Evolutionary conservation across 2,329 filamentous ascomycete species (phyloP), one percentile per base, ranked within the genome.

Genomic region (Coniochaeta sp.): DNA sequence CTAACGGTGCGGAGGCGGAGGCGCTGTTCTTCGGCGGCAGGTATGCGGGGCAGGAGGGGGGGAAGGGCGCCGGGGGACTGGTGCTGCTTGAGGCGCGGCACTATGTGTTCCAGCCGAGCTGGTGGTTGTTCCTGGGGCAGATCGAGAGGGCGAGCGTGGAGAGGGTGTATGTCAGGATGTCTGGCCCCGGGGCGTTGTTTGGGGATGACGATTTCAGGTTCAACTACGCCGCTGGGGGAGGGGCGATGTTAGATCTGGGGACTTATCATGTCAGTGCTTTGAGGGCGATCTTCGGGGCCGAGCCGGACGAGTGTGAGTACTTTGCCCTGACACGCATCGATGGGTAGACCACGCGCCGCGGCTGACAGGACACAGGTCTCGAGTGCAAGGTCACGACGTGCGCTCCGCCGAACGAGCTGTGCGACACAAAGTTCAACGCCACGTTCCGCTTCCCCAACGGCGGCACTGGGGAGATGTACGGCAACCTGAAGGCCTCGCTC

Each of bases 81-180:
- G 72, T 84, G 1, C 68, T 82, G 2, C 73, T 85, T 3, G 82
- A 85, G 68, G 81, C 81, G 3, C 78, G 80, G 60, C 81, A 84
- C 65, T 73, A 74, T 61, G 71, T 74, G 28, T 84, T 84, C 65
- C 77, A 81, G 62, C 81, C 81, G 0, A 72, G 75, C 1, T 80
- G 76, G 73, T 68, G 73, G 24, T 66, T 65, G 2, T 81, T 82
- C 65, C 61, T 78, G 59, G 61, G 68, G 1, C 60, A 74, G 5
- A 61, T 82, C 7, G 72, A 76, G 58, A 71, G 68, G 7, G 66
- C 68, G 4, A 74, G 72, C 42, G 72, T 81, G 3, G 70, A 65
- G 10, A 70, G 71, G 24, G 76, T 73, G 22, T 60, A 68, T 14
- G 65, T 72, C 12, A 60, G 59, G 16, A 62, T 71, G n/a, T 66